phyloP scores from a whole-genome alignment of 73 alveolate genomes.

The Halteria grandinella region DNA sequence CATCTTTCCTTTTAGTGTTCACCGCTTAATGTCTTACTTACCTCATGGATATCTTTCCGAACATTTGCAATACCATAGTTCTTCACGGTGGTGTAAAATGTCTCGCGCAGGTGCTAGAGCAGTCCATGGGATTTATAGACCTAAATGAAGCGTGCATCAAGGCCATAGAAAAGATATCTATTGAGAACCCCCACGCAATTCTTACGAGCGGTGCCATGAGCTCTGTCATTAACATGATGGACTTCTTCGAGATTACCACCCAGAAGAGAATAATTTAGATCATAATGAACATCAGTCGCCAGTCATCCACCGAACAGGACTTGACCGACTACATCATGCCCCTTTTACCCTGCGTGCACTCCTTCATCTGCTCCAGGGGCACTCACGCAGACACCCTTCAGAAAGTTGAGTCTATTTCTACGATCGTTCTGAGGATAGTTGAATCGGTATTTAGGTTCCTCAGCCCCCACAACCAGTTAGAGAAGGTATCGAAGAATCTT shows the following conservation, averaged over 20 bases:
- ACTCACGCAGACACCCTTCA: conserved; percentile 11
- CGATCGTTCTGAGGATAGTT: conserved; percentile 21
- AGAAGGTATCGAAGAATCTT: background rate
- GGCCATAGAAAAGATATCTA: conserved; percentile 68
- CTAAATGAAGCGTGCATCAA: conserved; percentile 72
- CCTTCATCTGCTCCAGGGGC: conserved; percentile 39
- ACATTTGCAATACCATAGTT: conserved; percentile 43
- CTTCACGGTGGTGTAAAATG: conserved; percentile 54
- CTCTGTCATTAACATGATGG: conserved; percentile 63
- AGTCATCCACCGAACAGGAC: conserved; percentile 57
- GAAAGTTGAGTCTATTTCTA: conserved; percentile 30
- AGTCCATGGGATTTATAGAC: conserved; percentile 70
- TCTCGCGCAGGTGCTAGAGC: conserved; percentile 51
- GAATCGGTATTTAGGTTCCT: conserved; percentile 25
- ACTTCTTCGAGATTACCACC: conserved; percentile 65
- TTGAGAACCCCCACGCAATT: conserved; percentile 63
- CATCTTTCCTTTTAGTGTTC: conserved; percentile 12
- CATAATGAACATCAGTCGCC: conserved; percentile 50
- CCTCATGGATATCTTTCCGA: conserved; percentile 74
- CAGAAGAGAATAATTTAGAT: conserved; percentile 50
- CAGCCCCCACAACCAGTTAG: conserved; percentile 47
- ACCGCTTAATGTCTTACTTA: conserved; percentile 49
- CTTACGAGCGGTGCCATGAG: conserved; percentile 61
- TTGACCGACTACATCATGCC: conserved; percentile 51
- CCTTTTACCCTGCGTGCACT: conserved; percentile 51